A percentile compares a stretch with the other conserved stretches of the same genome.
phyloP scores from a whole-genome alignment of 164 flowering plant genomes.

The Buxus sempervirens region DNA sequence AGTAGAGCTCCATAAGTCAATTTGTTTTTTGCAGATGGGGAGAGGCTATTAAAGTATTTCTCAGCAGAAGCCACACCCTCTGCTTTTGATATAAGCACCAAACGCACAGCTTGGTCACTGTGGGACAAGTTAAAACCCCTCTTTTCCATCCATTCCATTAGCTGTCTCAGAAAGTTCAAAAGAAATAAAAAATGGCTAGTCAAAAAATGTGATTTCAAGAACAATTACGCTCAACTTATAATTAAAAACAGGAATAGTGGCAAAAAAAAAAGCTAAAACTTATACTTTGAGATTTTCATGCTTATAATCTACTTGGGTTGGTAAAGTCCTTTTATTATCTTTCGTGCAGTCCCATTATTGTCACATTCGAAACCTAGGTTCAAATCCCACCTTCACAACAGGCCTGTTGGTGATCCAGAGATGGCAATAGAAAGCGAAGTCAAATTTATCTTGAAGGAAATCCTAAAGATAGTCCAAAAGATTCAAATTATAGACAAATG shows the following conservation, averaged over 20 bases:
- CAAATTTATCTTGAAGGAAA: too few relatives aligned
- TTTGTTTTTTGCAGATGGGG: slow-evolving; percentile 27
- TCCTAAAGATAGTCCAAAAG: too few relatives aligned
- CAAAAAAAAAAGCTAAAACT: too few relatives aligned
- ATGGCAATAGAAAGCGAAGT: too few relatives aligned
- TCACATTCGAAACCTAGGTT: too few relatives aligned
- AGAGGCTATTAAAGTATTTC: slow-evolving; percentile 43
- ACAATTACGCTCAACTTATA: not conserved
- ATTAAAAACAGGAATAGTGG: not conserved
- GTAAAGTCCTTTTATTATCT: too few relatives aligned
- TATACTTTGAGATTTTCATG: too few relatives aligned
- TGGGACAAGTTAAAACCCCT: slow-evolving; percentile 31
- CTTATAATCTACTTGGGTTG: too few relatives aligned
- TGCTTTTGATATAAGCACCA: slow-evolving; percentile 58
- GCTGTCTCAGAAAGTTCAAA: slow-evolving; percentile 32
- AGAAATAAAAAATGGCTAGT: not conserved
- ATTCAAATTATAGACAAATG: too few relatives aligned
- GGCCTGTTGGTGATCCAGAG: too few relatives aligned
- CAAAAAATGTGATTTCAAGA: not conserved
- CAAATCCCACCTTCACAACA: too few relatives aligned
- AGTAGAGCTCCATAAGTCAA: slow-evolving; percentile 64
- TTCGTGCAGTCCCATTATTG: too few relatives aligned
- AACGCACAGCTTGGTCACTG: slow-evolving; percentile 40
- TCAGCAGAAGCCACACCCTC: slow-evolving; percentile 61
- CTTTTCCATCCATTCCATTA: slow-evolving; percentile 75